These are phyloP conservation scores for Canavalia gladiata DNA, from an alignment of 306 rosid species.

Conservation along the genomic window DNA sequence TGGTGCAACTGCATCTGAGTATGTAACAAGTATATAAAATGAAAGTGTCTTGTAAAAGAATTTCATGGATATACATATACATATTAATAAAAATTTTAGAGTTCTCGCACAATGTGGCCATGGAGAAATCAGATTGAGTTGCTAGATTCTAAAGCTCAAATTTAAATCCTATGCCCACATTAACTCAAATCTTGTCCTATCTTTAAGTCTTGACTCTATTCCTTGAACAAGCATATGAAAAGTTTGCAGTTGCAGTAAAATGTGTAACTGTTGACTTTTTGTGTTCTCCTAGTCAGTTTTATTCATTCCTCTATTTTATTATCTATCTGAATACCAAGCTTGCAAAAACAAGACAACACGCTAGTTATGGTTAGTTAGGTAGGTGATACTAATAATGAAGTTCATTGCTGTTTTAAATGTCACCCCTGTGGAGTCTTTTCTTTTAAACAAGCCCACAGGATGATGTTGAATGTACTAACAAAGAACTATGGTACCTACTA, in stretches of 20 bases:
- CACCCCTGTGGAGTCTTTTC: neutral
- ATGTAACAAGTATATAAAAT: conserved; percentile 4
- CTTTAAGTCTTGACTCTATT: conserved; percentile 8
- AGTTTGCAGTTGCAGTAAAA: neutral
- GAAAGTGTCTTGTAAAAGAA: conserved; percentile 19
- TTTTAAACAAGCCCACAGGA: neutral
- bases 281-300: neutral
- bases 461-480: neutral
- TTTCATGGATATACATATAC: neutral
- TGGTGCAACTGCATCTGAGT: conserved; percentile 25
- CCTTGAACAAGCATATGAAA: neutral
- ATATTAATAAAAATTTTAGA: neutral
- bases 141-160: neutral
- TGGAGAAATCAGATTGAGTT: conserved; percentile 12
- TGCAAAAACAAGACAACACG: neutral
- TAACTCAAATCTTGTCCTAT: neutral
- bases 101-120: neutral
- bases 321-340: neutral
- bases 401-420: neutral
- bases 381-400: neutral
- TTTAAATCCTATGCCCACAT: conserved; percentile 5
- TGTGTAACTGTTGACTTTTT: neutral
- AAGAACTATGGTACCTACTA: neutral
- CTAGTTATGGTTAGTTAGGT: neutral
- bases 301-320: neutral